Evolutionary conservation across 1,284 basidiomycete genomes (phyloP), one percentile per base, ranked within the genome.

Genomic region (Marasmius fiardii): DNA sequence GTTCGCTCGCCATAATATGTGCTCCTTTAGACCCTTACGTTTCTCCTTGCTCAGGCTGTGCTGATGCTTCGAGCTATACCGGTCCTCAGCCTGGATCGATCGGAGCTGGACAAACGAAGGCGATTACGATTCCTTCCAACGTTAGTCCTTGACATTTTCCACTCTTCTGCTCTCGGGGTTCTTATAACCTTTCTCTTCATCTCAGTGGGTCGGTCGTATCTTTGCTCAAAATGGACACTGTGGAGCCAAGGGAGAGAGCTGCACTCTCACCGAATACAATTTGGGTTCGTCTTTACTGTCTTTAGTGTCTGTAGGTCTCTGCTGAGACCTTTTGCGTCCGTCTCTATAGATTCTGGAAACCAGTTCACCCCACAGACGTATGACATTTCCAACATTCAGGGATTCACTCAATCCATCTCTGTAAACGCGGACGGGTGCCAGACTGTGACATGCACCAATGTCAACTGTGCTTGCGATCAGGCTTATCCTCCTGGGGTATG

Each of bases 361-460:
- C 49, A 61, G 14, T 73, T 63, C 43, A 71, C 71, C 2, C 67
- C 71, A 6, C 52, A 72, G 64, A 68, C 71, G 24, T 76, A 76
- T 56, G 73, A 76, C 56, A 73, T 76, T 35, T 74, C 73, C 31
- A 76, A 75, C 59, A 74, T 74, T 44, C 73, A 68, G 62, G 73
- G 72, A 3, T 76, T 73, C 63, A 74, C 73, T 4, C 73, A 74
- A 57, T 69, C 70, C n/a, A 68, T 74, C 23, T 57, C 62, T 21
- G 71, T 74, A 47, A 63, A 60, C 24, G 70, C 71, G 0, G 64
- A 62, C 34, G 71, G 71, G 7, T 73, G 74, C 58, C 66, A 71
- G 33, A 72, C 68, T 8, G 73, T 72, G 4, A 70, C 69, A 21
- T 76, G 74, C 59, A 72, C 66, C 16, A 69, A 68, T 54, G 66